phyloP scores from a whole-genome alignment of 352 stramenopile species.

The Globisporangium viniferum region DNA sequence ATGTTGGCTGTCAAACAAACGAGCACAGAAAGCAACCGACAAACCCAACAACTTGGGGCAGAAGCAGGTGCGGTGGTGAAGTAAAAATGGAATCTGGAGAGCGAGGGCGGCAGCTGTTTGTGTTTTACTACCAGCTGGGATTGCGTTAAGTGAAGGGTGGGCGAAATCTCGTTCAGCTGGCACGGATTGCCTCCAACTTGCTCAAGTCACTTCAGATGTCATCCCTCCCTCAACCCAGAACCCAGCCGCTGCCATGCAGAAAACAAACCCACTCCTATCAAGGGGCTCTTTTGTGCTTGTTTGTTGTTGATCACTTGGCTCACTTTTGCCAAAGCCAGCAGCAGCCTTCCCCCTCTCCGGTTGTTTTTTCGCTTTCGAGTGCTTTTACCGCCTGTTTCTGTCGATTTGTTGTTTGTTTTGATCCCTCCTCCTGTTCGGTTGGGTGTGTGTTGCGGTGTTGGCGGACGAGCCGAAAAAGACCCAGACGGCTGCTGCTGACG shows the following conservation, averaged over 20 bases:
- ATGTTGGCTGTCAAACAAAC: not conserved
- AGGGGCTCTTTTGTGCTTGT: conserved; percentile 8
- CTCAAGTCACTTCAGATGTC: not conserved
- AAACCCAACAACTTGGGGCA: not conserved
- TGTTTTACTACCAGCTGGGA: conserved; percentile 4
- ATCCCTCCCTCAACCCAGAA: conserved; percentile 4
- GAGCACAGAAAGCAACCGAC: not conserved
- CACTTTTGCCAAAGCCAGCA: conserved; percentile 4
- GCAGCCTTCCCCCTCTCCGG: not conserved
- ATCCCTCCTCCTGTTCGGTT: conserved; percentile 3
- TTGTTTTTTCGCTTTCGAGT: conserved; percentile 6
- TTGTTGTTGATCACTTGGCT: not conserved
- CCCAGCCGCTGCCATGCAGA: conserved; percentile 9
- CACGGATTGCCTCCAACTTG: not conserved
- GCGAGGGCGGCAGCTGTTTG: conserved; percentile 11
- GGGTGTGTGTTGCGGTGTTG: not conserved
- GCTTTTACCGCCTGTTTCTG: conserved; percentile 4
- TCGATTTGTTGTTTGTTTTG: conserved; percentile 6
- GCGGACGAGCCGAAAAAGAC: conserved; percentile 7
- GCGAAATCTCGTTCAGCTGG: not conserved
- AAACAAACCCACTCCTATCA: conserved; percentile 6
- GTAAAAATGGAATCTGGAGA: conserved; percentile 9
- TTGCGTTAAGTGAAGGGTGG: conserved; percentile 8
- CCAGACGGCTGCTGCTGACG: not conserved
- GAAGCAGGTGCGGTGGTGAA: not conserved